These are phyloP conservation scores for Cryphonectria naterciae DNA, from an alignment of 2,329 filamentous ascomycete genomes.

Conservation along the genomic window DNA sequence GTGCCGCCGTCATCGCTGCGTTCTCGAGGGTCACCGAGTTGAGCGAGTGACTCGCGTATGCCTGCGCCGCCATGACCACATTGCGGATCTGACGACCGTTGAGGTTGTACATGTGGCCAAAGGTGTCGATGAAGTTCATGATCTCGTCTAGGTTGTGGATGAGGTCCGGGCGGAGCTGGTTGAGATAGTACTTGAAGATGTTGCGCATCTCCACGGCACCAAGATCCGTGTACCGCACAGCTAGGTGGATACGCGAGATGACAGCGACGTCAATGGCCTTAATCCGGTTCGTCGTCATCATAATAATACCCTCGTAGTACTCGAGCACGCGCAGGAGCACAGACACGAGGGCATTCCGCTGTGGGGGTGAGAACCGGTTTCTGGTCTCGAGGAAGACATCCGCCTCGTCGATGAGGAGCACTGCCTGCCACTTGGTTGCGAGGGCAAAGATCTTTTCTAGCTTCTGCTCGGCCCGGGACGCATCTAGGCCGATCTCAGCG, in stretches of 20 bases:
- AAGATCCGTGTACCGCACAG: constrained; percentile 31
- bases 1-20: not conserved
- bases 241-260: constrained; percentile 33
- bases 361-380: constrained; percentile 19
- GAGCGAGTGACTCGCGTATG: constrained; percentile 11
- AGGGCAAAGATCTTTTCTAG: constrained; percentile 27
- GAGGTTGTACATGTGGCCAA: constrained; percentile 11
- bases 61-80: constrained; percentile 21
- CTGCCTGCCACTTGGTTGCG: constrained; percentile 35
- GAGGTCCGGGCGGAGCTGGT: constrained; percentile 26
- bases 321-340: constrained; percentile 29
- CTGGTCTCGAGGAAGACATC: constrained; percentile 32
- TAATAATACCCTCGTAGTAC: constrained; percentile 29
- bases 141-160: constrained; percentile 15
- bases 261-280: constrained; percentile 33
- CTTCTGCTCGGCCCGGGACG: constrained; percentile 24
- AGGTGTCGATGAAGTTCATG: constrained; percentile 1
- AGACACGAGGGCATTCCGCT: constrained; percentile 30
- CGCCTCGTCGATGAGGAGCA: constrained; percentile 36
- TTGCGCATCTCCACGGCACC: constrained; percentile 23
- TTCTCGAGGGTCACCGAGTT: not conserved
- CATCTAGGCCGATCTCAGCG: constrained; percentile 27
- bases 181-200: constrained; percentile 31
- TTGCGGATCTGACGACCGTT: constrained; percentile 23
- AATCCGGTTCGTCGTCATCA: constrained; percentile 34